A percentile compares a stretch with the other conserved stretches of the same genome.
These are phyloP conservation scores for Plantago elongata DNA, from an alignment of 257 asterid species.

Conservation along the genomic window DNA sequence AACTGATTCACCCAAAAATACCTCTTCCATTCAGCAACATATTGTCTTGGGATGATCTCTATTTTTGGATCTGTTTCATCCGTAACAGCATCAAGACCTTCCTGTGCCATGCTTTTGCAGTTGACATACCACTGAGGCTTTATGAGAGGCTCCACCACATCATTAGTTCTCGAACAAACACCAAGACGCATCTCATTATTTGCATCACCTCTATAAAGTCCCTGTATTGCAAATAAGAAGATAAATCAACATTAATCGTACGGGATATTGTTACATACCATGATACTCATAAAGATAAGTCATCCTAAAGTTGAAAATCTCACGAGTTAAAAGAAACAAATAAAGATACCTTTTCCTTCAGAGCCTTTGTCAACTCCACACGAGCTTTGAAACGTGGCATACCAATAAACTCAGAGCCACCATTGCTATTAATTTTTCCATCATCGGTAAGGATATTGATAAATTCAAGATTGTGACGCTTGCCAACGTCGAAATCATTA, in stretches of 20 bases:
- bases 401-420: slow-evolving; percentile 66
- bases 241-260: slow-evolving; percentile 15
- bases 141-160: slow-evolving; percentile 89
- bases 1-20: slow-evolving; percentile 21
- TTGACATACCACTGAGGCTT: slow-evolving; percentile 98
- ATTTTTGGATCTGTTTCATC: slow-evolving; percentile 50
- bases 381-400: slow-evolving; percentile 93
- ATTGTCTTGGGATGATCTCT: slow-evolving; percentile 81
- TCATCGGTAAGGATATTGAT: slow-evolving; percentile 91
- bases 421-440: slow-evolving; percentile 86
- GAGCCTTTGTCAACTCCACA: slow-evolving; percentile 64
- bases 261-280: not conserved
- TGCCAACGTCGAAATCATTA: slow-evolving; percentile 94
- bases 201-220: slow-evolving; percentile 67
- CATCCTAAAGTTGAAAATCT: not conserved
- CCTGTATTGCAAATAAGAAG: slow-evolving; percentile 40
- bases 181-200: slow-evolving; percentile 96
- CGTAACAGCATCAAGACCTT: slow-evolving; percentile 78
- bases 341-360: slow-evolving; percentile 55
- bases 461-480: slow-evolving; percentile 78
- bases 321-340: not conserved
- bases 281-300: not conserved
- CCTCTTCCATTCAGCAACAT: slow-evolving; percentile 92
- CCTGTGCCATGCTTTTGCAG: slow-evolving; percentile 72
- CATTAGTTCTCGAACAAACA: slow-evolving; percentile 81